Base-by-base conservation (phyloP, 768 basidiomycete genomes). In the Gymnopilus junonius region DNA sequence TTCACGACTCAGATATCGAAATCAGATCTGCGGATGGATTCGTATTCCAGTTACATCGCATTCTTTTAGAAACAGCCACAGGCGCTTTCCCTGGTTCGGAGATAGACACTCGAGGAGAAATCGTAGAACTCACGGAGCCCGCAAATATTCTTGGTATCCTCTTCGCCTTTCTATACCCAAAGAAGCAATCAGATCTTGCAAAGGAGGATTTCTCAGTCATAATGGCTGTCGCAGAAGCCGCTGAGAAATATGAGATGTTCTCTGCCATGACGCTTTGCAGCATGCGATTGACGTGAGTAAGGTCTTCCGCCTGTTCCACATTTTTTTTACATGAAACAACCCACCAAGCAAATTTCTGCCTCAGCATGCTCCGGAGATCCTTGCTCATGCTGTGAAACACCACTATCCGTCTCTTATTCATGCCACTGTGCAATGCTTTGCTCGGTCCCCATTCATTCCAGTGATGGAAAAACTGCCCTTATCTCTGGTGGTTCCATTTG, bases 71-170 rank as follows among this genome's bases (percentile, higher is more conserved):
- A 51, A 50, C 50, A 20, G 34, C 48, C 4, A 64, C 62, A 3
- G 62, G 62, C 21, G 46, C 58, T 10, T 64, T 64, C 27, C 62
- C 57, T n/a, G 50, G 55, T 4, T 27, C 61, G 14, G 61, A 58
- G 37, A 34, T 63, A 4, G 31, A 63, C 27, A 43, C 34, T 15
- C 25, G 12, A 5, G 54, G 25, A 5, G 46, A 48, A 12, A 8
- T 51, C 14, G 50, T 51, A 4, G 3, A 51, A 2, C 50, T 51
- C 2, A 14, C 29, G 17, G 50, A 51, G 15, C 29, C 50, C 27
- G 50, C 50, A 10, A 2, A 51, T 2, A 10, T 51, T 8, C 50
- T 56, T 15, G 55, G 27, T 2, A 48, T 63, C 15, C 34, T 58
- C 2, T 63, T 63, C 25, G 32, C 15, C 4, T 63, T 63, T n/a